phyloP scores from a whole-genome alignment of 371 early-diverging fungal species.

The Mortierella sp. region DNA sequence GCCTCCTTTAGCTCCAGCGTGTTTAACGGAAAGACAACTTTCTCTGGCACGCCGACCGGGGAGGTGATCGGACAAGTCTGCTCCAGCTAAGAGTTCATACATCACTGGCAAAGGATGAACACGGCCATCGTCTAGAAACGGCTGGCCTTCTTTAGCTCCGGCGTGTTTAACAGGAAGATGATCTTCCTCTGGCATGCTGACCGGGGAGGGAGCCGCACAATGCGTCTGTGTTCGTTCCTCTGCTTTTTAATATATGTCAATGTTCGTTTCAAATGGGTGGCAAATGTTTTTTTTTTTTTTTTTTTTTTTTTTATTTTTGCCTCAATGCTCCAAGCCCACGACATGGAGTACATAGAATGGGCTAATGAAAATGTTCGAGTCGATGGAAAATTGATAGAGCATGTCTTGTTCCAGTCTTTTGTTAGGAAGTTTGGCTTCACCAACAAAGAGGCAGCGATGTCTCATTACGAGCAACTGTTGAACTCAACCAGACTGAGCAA shows the following conservation, averaged over 20 bases:
- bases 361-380: slow-evolving; percentile 3
- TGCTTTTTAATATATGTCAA: background rate
- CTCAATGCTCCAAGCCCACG: slow-evolving; percentile 4
- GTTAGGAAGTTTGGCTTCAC: slow-evolving; percentile 16
- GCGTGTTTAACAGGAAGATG: slow-evolving; percentile 21
- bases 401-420: slow-evolving; percentile 16
- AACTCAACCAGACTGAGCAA: slow-evolving; percentile 10
- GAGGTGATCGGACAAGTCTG: background rate
- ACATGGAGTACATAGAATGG: slow-evolving; percentile 7
- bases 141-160: slow-evolving; percentile 19
- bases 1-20: slow-evolving; percentile 23
- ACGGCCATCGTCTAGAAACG: too few relatives aligned
- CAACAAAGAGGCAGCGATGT: slow-evolving; percentile 8
- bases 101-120: too few relatives aligned
- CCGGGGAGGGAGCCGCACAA: slow-evolving; percentile 11
- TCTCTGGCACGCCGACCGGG: slow-evolving; percentile 29
- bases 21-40: slow-evolving; percentile 24
- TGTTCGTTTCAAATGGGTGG: background rate
- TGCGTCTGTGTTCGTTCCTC: too few relatives aligned
- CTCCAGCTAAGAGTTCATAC: too few relatives aligned
- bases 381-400: slow-evolving; percentile 5
- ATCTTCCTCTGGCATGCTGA: slow-evolving; percentile 26
- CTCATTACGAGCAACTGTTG: slow-evolving; percentile 2
- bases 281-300: background rate
- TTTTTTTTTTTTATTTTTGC: too few relatives aligned